These are phyloP conservation scores for Omphalea diandra DNA, from an alignment of 441 rosid species.

Conservation along the genomic window DNA sequence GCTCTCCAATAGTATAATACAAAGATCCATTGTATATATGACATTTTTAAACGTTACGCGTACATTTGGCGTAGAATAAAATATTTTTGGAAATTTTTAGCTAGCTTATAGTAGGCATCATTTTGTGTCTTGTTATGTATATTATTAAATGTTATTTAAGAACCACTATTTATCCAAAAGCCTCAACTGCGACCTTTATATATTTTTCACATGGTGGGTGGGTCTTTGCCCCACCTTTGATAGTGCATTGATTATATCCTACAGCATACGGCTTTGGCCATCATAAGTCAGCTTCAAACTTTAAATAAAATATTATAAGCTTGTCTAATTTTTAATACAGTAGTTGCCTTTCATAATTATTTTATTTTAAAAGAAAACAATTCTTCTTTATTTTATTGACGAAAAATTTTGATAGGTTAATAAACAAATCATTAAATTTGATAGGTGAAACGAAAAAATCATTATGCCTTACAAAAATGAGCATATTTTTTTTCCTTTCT, in stretches of 20 bases:
- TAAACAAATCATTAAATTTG: no score
- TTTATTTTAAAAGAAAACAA: no score
- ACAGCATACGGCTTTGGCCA: neutral
- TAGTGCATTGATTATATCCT: neutral
- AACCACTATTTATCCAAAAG: neutral
- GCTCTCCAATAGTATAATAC: neutral
- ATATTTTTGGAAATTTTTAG: neutral
- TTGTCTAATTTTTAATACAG: neutral
- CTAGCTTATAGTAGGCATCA: neutral
- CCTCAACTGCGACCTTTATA: neutral
- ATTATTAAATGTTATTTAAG: neutral
- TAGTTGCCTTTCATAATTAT: no score
- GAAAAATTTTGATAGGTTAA: no score
- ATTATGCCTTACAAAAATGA: no score
- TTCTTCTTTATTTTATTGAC: neutral
- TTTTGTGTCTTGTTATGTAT: neutral
- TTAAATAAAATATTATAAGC: neutral
- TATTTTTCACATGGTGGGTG: constrained; percentile 8
- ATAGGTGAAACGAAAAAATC: no score
- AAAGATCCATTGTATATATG: neutral
- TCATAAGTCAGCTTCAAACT: neutral
- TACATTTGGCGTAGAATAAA: no score
- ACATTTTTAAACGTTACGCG: neutral
- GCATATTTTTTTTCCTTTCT: no score
- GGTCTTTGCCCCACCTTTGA: constrained; percentile 6